Base-by-base conservation (phyloP, 2,329 filamentous ascomycete species). In the Hypoxylon sp. region DNA sequence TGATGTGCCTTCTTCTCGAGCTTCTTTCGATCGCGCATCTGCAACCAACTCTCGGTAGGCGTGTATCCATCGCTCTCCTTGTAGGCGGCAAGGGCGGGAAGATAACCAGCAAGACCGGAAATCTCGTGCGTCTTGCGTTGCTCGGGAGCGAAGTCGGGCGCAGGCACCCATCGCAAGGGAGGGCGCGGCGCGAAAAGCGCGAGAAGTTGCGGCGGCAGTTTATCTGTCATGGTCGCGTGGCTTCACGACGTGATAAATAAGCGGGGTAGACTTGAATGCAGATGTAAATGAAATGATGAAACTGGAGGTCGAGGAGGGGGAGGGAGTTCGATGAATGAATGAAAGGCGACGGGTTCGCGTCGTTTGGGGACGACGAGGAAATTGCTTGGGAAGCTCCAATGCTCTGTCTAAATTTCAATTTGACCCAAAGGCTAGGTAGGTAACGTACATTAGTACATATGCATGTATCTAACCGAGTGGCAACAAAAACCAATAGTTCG, bases 181-280 rank as follows among this genome's bases (percentile, higher is more conserved):
- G 95, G 95, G 63, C 95, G 92, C 76, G 95, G 92, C 80, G 94
- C 92, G 82, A 99, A 99, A 71, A 98, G 92, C 79, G 92, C 91
- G 73, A 98, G 86, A 62, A 98, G 87, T 77, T 97, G 94, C 58
- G 91, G 92, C 61, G 95, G 94, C 19, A 99, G 90, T 80, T 96
- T 95, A 85, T 97, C 94, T 52, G 95, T 98, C 95, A 98, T 99
- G 66, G 72, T 82, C 72, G 56, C 66, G 52, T 49, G 19, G 48
- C 28, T 56, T 8, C 48, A 49, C 17, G 24, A 37, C 19, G 41
- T n/a, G 26, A 39, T 59, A 41, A 46, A 56, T 59, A 48, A 55
- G 24, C 24, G 24, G 4, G 20, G 37, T 32, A 37, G 37, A 15
- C 19, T 44, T 20, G 17, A 26, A 43, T 24, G 24, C 6, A 17